These are phyloP conservation scores for Apiotrichum gracile DNA, from an alignment of 1,284 basidiomycete genomes.

Conservation along the genomic window DNA sequence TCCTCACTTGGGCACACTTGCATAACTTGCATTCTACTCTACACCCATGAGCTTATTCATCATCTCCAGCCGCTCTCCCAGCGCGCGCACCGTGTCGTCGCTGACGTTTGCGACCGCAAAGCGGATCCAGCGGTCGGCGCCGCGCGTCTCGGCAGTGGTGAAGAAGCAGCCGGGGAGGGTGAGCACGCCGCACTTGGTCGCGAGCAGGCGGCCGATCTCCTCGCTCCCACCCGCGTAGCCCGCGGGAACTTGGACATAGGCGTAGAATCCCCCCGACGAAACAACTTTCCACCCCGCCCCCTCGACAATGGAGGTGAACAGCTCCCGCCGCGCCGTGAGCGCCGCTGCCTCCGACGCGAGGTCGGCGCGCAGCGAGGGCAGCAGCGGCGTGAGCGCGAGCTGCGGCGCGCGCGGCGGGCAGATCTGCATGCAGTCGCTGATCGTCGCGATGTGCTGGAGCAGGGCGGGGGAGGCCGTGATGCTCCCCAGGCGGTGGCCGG, in stretches of 20 bases:
- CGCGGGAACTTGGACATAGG: slow-evolving; percentile 64
- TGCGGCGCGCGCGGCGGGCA: slow-evolving; percentile 70
- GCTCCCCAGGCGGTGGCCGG: slow-evolving; percentile 74
- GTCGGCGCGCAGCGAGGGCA: slow-evolving; percentile 55
- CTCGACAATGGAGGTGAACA: slow-evolving; percentile 52
- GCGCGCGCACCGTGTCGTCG: slow-evolving; percentile 56
- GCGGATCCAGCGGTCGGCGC: slow-evolving; percentile 32
- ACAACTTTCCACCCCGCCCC: slow-evolving; percentile 58
- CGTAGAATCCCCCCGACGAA: slow-evolving; percentile 66
- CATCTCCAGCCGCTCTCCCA: slow-evolving; percentile 57
- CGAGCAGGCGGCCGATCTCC: slow-evolving; percentile 59
- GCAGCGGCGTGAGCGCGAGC: slow-evolving; percentile 57
- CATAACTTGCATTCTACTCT: too few species aligned
- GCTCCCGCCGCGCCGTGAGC: slow-evolving; percentile 55
- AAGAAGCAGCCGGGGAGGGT: slow-evolving; percentile 68
- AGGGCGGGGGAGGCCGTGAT: slow-evolving; percentile 62
- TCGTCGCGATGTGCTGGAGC: slow-evolving; percentile 55
- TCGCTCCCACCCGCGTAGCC: slow-evolving; percentile 50
- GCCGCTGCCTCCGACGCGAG: slow-evolving; percentile 54
- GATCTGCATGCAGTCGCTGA: slow-evolving; percentile 71
- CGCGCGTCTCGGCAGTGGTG: slow-evolving; percentile 38
- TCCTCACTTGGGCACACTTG: not conserved
- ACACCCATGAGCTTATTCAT: slow-evolving; percentile 40
- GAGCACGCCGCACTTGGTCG: slow-evolving; percentile 60
- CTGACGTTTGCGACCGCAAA: slow-evolving; percentile 78